phyloP scores from a whole-genome alignment of 2,329 filamentous ascomycete genomes.

The Fusarium austroafricanum region DNA sequence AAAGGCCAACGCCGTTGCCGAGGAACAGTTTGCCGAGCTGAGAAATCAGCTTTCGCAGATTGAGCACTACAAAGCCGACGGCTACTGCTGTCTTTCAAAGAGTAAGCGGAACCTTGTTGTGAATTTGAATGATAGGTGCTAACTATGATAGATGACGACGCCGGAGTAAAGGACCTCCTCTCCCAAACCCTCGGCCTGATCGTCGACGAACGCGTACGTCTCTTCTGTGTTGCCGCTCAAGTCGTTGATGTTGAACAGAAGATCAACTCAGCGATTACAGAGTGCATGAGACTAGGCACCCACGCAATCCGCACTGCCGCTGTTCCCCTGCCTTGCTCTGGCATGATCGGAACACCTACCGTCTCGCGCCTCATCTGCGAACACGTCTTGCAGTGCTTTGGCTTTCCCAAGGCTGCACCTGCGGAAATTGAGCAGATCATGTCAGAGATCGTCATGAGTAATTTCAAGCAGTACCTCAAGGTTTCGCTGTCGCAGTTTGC shows the following conservation, averaged over 20 bases:
- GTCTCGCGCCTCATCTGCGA: constrained; percentile 46
- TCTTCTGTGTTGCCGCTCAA: constrained; percentile 47
- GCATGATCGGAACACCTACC: constrained; percentile 43
- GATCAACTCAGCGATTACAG: constrained; percentile 48
- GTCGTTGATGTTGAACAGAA: constrained; percentile 48
- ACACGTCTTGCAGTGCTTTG: constrained; percentile 45
- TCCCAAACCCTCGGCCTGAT: constrained; percentile 45
- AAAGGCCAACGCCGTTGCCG: constrained; percentile 37
- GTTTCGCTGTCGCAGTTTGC: constrained; percentile 42
- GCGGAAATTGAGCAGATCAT: constrained; percentile 42
- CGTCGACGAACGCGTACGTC: constrained; percentile 47
- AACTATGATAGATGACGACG: constrained; percentile 33
- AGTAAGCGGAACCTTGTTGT: fast-evolving
- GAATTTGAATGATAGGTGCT: fast-evolving
- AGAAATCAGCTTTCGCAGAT: constrained; percentile 42
- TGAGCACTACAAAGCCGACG: constrained; percentile 45
- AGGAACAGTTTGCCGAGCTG: constrained; percentile 39
- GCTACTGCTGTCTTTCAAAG: constrained; percentile 43
- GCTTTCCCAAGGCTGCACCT: constrained; percentile 41
- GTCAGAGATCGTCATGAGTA: constrained; percentile 41
- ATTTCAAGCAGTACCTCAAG: constrained; percentile 36
- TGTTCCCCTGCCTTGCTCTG: constrained; percentile 40
- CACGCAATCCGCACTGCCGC: constrained; percentile 45
- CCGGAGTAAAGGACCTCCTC: constrained; percentile 41
- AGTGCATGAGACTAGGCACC: constrained; percentile 46